These are phyloP conservation scores for Otatea glauca DNA, from an alignment of 176 grass and related monocot genomes.

Conservation along the genomic window DNA sequence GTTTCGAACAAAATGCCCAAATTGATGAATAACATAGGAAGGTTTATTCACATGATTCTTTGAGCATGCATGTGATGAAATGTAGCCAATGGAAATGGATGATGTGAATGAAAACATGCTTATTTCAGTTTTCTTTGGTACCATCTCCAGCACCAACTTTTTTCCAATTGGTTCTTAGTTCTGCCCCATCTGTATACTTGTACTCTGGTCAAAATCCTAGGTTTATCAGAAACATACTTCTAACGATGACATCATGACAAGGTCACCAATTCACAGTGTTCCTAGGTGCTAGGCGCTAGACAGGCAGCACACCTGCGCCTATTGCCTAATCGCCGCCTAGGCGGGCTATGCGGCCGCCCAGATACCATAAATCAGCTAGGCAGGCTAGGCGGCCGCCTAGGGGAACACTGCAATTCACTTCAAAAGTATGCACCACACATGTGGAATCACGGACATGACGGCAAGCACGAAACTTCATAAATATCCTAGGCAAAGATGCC, in stretches of 20 bases:
- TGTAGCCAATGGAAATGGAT: conserved; percentile 1
- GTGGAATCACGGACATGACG: neutral
- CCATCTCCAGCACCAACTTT: conserved; percentile 9
- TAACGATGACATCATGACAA: neutral
- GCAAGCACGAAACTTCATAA: neutral
- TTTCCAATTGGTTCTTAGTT: neutral
- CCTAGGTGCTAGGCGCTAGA: no score
- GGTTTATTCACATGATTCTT: conserved; percentile 29
- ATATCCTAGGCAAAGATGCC: conserved; percentile 31
- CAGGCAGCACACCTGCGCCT: no score
- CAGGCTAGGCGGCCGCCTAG: no score
- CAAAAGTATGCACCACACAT: conserved; percentile 3
- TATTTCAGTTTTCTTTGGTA: conserved; percentile 26
- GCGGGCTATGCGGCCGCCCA: no score
- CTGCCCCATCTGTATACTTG: neutral
- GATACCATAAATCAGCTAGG: no score
- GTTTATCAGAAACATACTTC: neutral
- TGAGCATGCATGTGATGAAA: neutral
- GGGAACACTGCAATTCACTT: no score
- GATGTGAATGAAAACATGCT: conserved; percentile 3
- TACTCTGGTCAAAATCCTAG: conserved; percentile 14
- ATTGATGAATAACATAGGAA: neutral
- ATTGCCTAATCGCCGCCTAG: no score
- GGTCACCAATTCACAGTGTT: no score
- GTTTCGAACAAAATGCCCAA: conserved; percentile 18